Percentiles rank a stretch among this genome's conserved stretches.
Evolutionary conservation across 2,329 filamentous ascomycete species (phyloP).

Genomic region (Trichoderma sp.): DNA sequence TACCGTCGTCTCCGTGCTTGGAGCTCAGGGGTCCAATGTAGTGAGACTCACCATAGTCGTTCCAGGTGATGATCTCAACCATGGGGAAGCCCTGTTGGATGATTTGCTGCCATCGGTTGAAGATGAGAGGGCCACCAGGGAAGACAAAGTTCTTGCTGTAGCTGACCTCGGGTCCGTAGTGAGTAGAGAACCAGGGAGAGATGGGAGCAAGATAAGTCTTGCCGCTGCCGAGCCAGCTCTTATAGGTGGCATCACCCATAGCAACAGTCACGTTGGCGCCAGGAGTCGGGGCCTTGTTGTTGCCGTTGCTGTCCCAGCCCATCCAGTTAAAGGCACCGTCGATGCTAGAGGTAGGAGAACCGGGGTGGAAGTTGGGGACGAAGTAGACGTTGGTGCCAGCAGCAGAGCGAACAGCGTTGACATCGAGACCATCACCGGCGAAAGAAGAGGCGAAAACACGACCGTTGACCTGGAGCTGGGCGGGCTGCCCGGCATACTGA

Average conservation of each 20-base stretch:
- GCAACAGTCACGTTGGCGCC: conserved; percentile 39
- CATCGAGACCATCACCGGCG: conserved; percentile 45
- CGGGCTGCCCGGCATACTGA: conserved; percentile 41
- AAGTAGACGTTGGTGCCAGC: conserved; percentile 46
- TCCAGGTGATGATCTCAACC: conserved; percentile 46
- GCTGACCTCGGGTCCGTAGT: conserved; percentile 37
- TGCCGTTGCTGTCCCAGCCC: conserved; percentile 44
- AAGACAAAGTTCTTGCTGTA: conserved; percentile 52
- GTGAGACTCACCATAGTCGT: conserved; percentile 54
- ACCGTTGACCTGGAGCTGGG: conserved; percentile 48
- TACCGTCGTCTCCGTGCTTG: conserved; percentile 41
- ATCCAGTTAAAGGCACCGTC: conserved; percentile 48
- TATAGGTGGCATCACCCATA: conserved; percentile 36
- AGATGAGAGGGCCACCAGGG: conserved; percentile 56
- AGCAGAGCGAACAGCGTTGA: conserved; percentile 39
- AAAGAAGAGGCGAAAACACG: conserved; percentile 55
- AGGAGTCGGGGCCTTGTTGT: conserved; percentile 47
- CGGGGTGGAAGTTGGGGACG: conserved; percentile 49
- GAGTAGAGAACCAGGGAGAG: conserved; percentile 46
- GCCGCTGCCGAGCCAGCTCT: conserved; percentile 33
- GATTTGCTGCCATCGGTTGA: conserved; percentile 53
- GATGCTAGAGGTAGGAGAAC: conserved; percentile 31
- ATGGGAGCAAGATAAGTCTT: conserved; percentile 50
- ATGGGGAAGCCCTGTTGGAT: conserved; percentile 45
- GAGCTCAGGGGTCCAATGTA: conserved; percentile 49